These are phyloP conservation scores for Tylopilus sp. DNA, from an alignment of 768 basidiomycete genomes.

Conservation along the genomic window DNA sequence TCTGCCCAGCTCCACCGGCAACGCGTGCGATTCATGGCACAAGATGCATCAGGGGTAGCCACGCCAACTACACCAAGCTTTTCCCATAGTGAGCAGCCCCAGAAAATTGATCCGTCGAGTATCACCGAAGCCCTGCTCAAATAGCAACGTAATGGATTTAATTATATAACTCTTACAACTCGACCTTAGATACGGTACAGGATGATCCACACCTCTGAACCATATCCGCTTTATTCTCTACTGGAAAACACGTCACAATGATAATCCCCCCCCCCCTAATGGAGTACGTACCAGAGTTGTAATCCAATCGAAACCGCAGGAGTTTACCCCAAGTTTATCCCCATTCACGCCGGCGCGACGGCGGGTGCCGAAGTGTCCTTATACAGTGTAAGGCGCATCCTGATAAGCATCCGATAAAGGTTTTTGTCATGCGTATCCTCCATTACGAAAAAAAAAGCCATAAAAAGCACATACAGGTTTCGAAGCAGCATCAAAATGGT, in stretches of 20 bases:
- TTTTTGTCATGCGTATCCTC: conserved; percentile 5
- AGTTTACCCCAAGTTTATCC: conserved; percentile 2
- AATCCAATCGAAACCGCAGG: conserved; percentile 18
- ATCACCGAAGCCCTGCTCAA: conserved; percentile 50
- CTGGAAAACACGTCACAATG: conserved; percentile 17
- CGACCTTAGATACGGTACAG: conserved; percentile 16
- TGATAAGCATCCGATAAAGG: conserved; percentile 4
- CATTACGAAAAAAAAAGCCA: neutral
- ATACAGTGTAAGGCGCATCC: conserved; percentile 29
- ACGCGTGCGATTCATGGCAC: conserved; percentile 72
- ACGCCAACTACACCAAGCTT: conserved; percentile 65
- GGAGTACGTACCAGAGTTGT: conserved; percentile 33
- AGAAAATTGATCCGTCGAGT: conserved; percentile 29
- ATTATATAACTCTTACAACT: conserved; percentile 6
- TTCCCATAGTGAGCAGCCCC: conserved; percentile 44
- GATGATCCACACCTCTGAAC: conserved; percentile 10
- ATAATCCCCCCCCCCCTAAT: conserved; percentile 30
- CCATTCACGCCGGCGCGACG: conserved; percentile 9
- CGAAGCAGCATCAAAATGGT: conserved; percentile 97
- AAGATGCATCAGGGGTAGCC: conserved; percentile 57
- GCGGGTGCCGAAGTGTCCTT: conserved; percentile 10
- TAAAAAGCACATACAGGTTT: conserved; percentile 66
- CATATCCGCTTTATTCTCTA: conserved; percentile 14
- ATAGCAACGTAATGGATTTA: conserved; percentile 20
- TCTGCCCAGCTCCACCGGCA: conserved; percentile 69